Evolutionary conservation across 495 filamentous ascomycete species (phyloP).

Genomic region (Penicillium samsonianum): DNA sequence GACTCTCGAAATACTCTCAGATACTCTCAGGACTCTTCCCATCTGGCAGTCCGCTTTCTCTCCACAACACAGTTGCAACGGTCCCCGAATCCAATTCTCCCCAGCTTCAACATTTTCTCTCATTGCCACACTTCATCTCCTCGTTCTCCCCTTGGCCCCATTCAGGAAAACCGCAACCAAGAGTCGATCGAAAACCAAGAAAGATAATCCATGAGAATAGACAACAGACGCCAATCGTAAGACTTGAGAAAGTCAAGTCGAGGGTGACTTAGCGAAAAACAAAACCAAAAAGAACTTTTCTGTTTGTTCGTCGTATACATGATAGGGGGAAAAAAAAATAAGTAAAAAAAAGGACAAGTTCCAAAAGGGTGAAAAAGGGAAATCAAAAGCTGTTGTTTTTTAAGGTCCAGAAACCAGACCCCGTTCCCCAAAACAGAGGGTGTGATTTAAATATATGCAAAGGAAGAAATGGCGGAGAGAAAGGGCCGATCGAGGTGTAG

Average conservation of each 20-base stretch:
- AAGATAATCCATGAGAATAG: slow-evolving; percentile 37
- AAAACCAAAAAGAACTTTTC: slow-evolving; percentile 35
- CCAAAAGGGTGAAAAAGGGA: slow-evolving; percentile 15
- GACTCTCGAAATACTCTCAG: slow-evolving; percentile 29
- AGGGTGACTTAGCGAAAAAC: slow-evolving; percentile 36
- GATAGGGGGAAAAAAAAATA: slow-evolving; percentile 30
- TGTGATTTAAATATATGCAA: slow-evolving; percentile 47
- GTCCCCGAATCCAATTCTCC: slow-evolving; percentile 17
- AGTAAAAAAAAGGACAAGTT: slow-evolving; percentile 14
- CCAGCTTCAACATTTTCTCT: slow-evolving; percentile 23
- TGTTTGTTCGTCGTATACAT: slow-evolving; percentile 49
- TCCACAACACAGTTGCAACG: slow-evolving; percentile 22
- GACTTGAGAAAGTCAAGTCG: slow-evolving; percentile 32
- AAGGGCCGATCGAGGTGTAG: slow-evolving; percentile 22
- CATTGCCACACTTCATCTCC: slow-evolving; percentile 23
- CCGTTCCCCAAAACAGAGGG: slow-evolving; percentile 26
- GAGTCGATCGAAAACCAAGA: slow-evolving; percentile 31
- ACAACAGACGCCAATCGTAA: slow-evolving; percentile 51
- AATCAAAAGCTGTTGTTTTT: slow-evolving; percentile 11
- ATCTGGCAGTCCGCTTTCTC: slow-evolving; percentile 20
- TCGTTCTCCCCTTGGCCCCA: slow-evolving; percentile 29
- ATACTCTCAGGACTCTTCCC: slow-evolving; percentile 33
- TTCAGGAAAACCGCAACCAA: slow-evolving; percentile 35
- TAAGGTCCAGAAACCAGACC: slow-evolving; percentile 7
- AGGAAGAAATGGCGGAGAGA: slow-evolving; percentile 33